A percentile compares a stretch with the other conserved stretches of the same genome.
Conservation (phyloP, 1,284 basidiomycete genomes). For the Rhodotorula sp. region DNA sequence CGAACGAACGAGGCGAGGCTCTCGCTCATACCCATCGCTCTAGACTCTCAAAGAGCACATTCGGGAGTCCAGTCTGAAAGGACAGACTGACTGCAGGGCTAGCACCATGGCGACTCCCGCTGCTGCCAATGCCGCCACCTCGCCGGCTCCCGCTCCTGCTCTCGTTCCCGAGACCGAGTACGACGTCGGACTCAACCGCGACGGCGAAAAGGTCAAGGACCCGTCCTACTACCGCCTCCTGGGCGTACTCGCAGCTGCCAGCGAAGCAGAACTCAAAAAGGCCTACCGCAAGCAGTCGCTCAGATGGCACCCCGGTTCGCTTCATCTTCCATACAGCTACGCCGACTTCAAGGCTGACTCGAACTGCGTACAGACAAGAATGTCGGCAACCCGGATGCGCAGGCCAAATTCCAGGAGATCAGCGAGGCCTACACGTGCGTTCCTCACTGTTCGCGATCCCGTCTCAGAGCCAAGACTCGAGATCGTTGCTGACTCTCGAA, state of each 20-base stretch:
- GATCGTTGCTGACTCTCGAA: constrained; percentile 20
- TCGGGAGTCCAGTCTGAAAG: not conserved
- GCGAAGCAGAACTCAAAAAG: constrained; percentile 56
- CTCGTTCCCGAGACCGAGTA: constrained; percentile 5
- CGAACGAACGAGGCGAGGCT: too few species aligned
- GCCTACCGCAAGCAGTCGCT: constrained; percentile 94
- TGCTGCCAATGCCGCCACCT: not conserved
- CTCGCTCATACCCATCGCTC: not conserved
- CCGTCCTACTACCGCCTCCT: constrained; percentile 23
- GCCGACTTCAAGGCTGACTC: not conserved
- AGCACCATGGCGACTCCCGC: not conserved
- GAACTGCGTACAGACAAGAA: constrained; percentile 68
- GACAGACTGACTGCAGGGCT: not conserved
- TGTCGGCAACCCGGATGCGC: constrained; percentile 49
- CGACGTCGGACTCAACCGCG: constrained; percentile 21
- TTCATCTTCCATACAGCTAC: not conserved
- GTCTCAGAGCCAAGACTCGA: not conserved
- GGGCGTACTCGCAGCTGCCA: constrained; percentile 21
- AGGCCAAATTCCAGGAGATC: constrained; percentile 82
- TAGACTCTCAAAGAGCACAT: not conserved
- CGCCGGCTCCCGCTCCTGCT: not conserved
- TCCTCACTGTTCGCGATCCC: not conserved
- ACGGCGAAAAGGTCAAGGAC: constrained; percentile 25
- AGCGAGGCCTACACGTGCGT: constrained; percentile 57
- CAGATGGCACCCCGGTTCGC: constrained; percentile 62